Evolutionary conservation across 164 flowering plant species (phyloP), one percentile per base, ranked within the genome.

Genomic region (Tetrastigma voinierianum): DNA sequence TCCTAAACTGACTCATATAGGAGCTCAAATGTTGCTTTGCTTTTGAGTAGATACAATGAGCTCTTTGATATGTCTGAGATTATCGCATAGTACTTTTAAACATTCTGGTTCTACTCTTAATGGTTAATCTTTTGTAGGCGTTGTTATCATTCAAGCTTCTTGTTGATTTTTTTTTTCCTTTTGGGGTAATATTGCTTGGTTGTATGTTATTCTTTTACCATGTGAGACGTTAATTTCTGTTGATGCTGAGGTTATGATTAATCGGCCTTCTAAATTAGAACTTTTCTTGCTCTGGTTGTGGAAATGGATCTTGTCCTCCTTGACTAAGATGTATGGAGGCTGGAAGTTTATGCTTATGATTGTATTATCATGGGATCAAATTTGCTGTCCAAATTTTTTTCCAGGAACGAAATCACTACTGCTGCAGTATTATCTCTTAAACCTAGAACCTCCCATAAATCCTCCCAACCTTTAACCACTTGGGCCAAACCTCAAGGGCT

Each of bases 1-100:
- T 75, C 59, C 17, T 69, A 63, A 67, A 64, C 70, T 66, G 46
- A 53, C 12, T 64, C 67, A 46, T 66, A 16, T 72, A 60, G 61
- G 58, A 17, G 15, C 61, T 69, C 15, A 71, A 49, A 12, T 67
- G 56, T 59, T 59, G 57, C 43, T 14, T 69, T 74, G 46, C 56
- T 71, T 67, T 57, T 67, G 18, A 12, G 49, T 65, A 49, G 48
- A 63, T 65, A 66, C 24, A 25, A 47, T 55, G 58, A 1, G 11
- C 24, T 69, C 64, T 47, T 18, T 32, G 44, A 20, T 47, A 57
- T 62, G 40, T 20, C 52, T 58, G 51, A 51, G 21, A 13, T 56
- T 66, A 16, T 18, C 43, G 10, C 17, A 49, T 6, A 18, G 9
- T 32, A 32, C 40, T 24, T 9, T 18, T 51, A 51, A n/a, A 23